Conservation (phyloP, 768 basidiomycete species). For the Suillus discolor region DNA sequence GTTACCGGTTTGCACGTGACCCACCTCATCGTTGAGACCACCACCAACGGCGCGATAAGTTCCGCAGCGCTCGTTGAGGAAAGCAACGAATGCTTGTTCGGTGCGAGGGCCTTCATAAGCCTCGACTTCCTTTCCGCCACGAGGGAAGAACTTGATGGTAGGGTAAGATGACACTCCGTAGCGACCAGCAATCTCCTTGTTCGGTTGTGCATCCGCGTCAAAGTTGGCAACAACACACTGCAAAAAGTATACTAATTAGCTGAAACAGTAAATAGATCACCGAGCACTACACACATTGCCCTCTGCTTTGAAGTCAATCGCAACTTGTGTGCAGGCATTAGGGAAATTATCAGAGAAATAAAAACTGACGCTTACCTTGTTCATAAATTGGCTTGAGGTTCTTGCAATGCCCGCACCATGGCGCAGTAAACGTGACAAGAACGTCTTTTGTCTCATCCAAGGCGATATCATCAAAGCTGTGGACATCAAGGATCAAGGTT, state of each 20-base stretch:
- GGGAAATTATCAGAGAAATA: slow-evolving; percentile 1
- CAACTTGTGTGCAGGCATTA: slow-evolving; percentile 49
- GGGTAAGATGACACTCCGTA: slow-evolving; percentile 86
- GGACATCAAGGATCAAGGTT: slow-evolving; percentile 63
- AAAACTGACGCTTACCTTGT: slow-evolving; percentile 47
- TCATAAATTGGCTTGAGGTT: slow-evolving; percentile 85
- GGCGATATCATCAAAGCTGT: slow-evolving; percentile 77
- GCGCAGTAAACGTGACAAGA: slow-evolving; percentile 80
- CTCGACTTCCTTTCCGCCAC: slow-evolving; percentile 61
- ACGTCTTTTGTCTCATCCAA: slow-evolving; percentile 76
- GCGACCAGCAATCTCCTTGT: slow-evolving; percentile 66
- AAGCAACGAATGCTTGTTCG: slow-evolving; percentile 75
- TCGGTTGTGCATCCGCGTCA: slow-evolving; percentile 83
- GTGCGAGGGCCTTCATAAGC: slow-evolving; percentile 71
- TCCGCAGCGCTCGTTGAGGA: slow-evolving; percentile 86
- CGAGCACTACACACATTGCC: slow-evolving; percentile 52
- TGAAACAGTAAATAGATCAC: slow-evolving; percentile 1
- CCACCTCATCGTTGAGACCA: slow-evolving; percentile 68
- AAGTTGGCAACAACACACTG: slow-evolving; percentile 91
- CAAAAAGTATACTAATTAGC: slow-evolving; percentile 1
- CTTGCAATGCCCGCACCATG: slow-evolving; percentile 97
- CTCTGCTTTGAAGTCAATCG: slow-evolving; percentile 77
- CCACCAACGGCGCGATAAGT: slow-evolving; percentile 84
- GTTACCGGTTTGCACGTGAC: slow-evolving; percentile 18
- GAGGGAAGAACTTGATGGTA: slow-evolving; percentile 94